Conservation (phyloP, 2,329 filamentous ascomycete genomes). For the Colletotrichum trifolii region DNA sequence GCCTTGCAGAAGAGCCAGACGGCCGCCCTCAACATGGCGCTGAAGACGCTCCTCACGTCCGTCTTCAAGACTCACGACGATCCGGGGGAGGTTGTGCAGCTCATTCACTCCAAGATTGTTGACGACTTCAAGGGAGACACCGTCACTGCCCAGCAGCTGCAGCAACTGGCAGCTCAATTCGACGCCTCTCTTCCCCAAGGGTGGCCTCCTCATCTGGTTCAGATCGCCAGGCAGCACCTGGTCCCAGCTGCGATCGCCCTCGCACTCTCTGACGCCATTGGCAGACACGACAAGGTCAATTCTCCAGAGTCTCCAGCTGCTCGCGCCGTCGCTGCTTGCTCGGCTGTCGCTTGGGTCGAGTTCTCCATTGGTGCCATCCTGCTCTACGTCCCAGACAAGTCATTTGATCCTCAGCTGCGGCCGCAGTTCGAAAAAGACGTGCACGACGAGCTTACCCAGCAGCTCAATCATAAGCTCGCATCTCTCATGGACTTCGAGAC, state of each 20-base stretch:
- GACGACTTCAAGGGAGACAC: neutral
- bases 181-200: constrained; percentile 51
- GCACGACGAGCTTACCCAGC: constrained; percentile 63
- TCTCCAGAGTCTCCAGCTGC: neutral
- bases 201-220: constrained; percentile 48
- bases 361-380: constrained; percentile 80
- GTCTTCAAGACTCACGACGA: constrained; percentile 54
- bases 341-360: constrained; percentile 74
- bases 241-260: constrained; percentile 59
- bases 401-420: constrained; percentile 82
- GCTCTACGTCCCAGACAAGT: constrained; percentile 86
- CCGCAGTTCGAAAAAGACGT: constrained; percentile 73
- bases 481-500: constrained; percentile 74
- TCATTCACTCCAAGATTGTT: constrained; percentile 12
- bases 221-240: constrained; percentile 55
- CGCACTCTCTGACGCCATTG: constrained; percentile 46
- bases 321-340: constrained; percentile 12
- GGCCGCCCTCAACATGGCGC: constrained; percentile 57
- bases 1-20: constrained; percentile 63
- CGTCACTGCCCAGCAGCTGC: constrained; percentile 1
- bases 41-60: constrained; percentile 58
- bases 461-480: constrained; percentile 66
- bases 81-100: constrained; percentile 14
- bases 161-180: constrained; percentile 16
- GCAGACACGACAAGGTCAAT: constrained; percentile 32